phyloP scores from a whole-genome alignment of 495 filamentous ascomycete species.

The Xylona heveae region DNA sequence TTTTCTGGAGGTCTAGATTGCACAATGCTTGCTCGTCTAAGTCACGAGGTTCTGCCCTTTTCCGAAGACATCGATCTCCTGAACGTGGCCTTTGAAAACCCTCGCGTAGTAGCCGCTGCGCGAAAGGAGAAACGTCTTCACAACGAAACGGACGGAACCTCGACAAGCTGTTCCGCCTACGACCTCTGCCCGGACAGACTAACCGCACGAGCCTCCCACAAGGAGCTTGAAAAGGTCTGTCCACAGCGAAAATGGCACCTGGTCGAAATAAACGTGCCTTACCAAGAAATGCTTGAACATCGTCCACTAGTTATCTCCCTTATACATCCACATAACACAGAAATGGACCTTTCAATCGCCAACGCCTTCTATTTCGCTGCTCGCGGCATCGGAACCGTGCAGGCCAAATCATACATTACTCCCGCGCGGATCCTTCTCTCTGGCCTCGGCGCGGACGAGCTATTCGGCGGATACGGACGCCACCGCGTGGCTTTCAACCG shows the following conservation, averaged over 20 bases:
- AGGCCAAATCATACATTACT: slow-evolving; percentile 30
- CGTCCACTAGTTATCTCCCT: slow-evolving; percentile 46
- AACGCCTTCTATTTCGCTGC: slow-evolving; percentile 85
- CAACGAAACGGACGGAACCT: too few relatives aligned
- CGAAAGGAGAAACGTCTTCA: too few relatives aligned
- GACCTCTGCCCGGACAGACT: slow-evolving; percentile 76
- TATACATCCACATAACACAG: slow-evolving; percentile 84
- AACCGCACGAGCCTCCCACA: slow-evolving; percentile 56
- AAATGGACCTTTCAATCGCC: slow-evolving; percentile 97
- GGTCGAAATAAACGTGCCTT: slow-evolving; percentile 66
- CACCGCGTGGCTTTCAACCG: slow-evolving; percentile 58
- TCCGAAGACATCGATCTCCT: slow-evolving; percentile 62
- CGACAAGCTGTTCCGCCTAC: slow-evolving; percentile 33
- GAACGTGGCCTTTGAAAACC: slow-evolving; percentile 61
- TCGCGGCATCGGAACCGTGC: slow-evolving; percentile 42
- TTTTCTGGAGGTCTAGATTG: slow-evolving; percentile 95
- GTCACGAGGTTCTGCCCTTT: slow-evolving; percentile 54
- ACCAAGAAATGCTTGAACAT: slow-evolving; percentile 48
- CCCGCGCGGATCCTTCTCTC: slow-evolving; percentile 70
- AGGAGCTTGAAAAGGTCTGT: slow-evolving; percentile 51
- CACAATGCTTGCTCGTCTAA: slow-evolving; percentile 61
- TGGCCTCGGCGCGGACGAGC: slow-evolving; percentile 86
- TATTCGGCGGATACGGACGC: slow-evolving; percentile 82
- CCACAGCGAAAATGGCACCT: slow-evolving; percentile 61
- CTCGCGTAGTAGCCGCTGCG: slow-evolving; percentile 12